Conservation (phyloP, 2,329 filamentous ascomycete species). For the Ascochyta fabae region DNA sequence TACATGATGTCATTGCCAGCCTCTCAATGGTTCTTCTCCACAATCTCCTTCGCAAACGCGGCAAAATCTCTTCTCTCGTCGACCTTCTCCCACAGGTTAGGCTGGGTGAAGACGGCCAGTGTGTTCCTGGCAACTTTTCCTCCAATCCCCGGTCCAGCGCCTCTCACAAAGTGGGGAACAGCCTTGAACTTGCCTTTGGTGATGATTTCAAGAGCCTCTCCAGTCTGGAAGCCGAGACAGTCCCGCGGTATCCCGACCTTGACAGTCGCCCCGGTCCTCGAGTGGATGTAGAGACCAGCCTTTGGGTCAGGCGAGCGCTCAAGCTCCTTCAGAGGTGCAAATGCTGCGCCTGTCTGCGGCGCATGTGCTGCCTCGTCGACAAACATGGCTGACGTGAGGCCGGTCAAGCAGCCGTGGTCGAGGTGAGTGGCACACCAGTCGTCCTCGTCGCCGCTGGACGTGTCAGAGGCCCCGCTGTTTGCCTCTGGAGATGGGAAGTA, state of each 20-base stretch:
- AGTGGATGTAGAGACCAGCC: conserved; percentile 93
- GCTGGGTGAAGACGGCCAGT: conserved; percentile 95
- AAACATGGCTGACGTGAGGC: conserved; percentile 95
- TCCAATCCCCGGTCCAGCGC: conserved; percentile 64
- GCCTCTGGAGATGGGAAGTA: conserved; percentile 72
- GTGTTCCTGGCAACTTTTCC: conserved; percentile 70
- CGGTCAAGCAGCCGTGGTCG: conserved; percentile 93
- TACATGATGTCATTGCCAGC: conserved; percentile 16
- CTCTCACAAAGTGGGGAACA: conserved; percentile 93
- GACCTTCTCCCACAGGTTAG: conserved; percentile 82
- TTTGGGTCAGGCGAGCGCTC: conserved; percentile 77
- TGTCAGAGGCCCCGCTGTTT: conserved; percentile 20
- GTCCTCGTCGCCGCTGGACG: conserved; percentile 65
- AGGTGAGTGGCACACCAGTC: conserved; percentile 94
- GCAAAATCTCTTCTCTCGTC: conserved; percentile 76
- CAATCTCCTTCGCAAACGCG: conserved; percentile 68
- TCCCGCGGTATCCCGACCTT: conserved; percentile 91
- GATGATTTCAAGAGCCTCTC: conserved; percentile 88
- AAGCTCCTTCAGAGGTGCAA: conserved; percentile 71
- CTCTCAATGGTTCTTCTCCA: conserved; percentile 54
- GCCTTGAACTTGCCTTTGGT: conserved; percentile 91
- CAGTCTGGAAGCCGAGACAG: conserved; percentile 95
- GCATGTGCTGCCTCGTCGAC: conserved; percentile 72
- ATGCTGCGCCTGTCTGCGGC: conserved; percentile 37
- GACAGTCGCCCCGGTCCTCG: conserved; percentile 79